Conservation (phyloP, 2,329 filamentous ascomycete genomes). For the Venturia effusa region DNA sequence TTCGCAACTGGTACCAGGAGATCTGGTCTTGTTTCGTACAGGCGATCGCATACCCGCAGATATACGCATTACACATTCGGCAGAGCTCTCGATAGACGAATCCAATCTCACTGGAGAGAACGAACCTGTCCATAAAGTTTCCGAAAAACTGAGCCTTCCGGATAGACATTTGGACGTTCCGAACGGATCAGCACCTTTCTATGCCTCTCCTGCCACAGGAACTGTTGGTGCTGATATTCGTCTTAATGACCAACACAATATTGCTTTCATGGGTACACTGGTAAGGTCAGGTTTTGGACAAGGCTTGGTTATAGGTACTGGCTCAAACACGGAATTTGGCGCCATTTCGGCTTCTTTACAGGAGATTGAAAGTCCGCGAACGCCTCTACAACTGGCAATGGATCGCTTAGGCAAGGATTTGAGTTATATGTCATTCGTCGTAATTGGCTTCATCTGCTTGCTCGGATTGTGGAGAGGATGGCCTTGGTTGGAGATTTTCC, state of each 20-base stretch:
- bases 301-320: constrained; percentile 94
- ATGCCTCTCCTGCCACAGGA: constrained; percentile 46
- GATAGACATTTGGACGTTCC: background rate
- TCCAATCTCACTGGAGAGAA: constrained; percentile 97
- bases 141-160: constrained; percentile 44
- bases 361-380: constrained; percentile 89
- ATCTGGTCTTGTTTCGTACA: constrained; percentile 87
- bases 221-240: constrained; percentile 54
- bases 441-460: constrained; percentile 87
- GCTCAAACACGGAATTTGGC: constrained; percentile 87
- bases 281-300: constrained; percentile 92
- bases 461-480: constrained; percentile 87
- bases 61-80: constrained; percentile 81
- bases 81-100: constrained; percentile 87
- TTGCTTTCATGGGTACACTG: constrained; percentile 96
- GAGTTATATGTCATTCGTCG: constrained; percentile 90
- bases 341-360: constrained; percentile 91
- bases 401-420: constrained; percentile 92
- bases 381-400: constrained; percentile 91
- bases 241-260: constrained; percentile 70
- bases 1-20: constrained; percentile 76
- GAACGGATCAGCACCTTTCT: constrained; percentile 34
- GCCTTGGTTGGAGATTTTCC: constrained; percentile 85
- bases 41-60: constrained; percentile 95
- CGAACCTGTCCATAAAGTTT: constrained; percentile 72